phyloP scores from a whole-genome alignment of 345 rosid species.

The Linum trigynum region DNA sequence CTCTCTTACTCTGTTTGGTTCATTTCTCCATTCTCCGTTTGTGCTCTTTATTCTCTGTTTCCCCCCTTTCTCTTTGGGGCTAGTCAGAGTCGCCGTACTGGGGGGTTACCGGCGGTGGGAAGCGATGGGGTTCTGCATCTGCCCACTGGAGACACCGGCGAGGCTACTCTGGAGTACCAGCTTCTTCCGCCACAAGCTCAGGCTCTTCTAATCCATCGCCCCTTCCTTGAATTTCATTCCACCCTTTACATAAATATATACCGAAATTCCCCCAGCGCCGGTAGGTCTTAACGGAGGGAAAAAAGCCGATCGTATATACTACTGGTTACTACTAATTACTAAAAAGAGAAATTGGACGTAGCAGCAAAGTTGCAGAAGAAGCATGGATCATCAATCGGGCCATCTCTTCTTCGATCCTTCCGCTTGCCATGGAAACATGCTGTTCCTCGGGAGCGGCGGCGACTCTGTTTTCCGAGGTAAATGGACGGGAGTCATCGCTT shows the following conservation, averaged over 20 bases:
- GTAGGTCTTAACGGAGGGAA: not conserved
- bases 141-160: slow-evolving; percentile 74
- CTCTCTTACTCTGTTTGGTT: not conserved
- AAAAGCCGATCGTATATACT: not conserved
- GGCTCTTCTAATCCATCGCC: slow-evolving; percentile 46
- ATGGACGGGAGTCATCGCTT: too few species aligned
- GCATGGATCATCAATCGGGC: slow-evolving; percentile 49
- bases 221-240: not conserved
- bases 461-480: slow-evolving; percentile 49
- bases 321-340: not conserved
- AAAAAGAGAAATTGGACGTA: slow-evolving; percentile 5
- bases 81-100: slow-evolving; percentile 7
- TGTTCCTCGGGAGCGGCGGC: slow-evolving; percentile 51
- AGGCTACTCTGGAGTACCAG: slow-evolving; percentile 93
- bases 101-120: slow-evolving; percentile 12
- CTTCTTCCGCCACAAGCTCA: slow-evolving; percentile 95
- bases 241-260: too few species aligned
- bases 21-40: not conserved
- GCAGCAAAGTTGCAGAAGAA: not conserved
- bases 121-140: slow-evolving; percentile 81
- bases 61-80: not conserved
- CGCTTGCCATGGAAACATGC: slow-evolving; percentile 46
- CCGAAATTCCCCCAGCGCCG: not conserved
- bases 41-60: too few species aligned
- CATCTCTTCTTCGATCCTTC: slow-evolving; percentile 57